These are phyloP conservation scores for Podila epicladia DNA, from an alignment of 192 early-diverging fungal species.

Conservation along the genomic window DNA sequence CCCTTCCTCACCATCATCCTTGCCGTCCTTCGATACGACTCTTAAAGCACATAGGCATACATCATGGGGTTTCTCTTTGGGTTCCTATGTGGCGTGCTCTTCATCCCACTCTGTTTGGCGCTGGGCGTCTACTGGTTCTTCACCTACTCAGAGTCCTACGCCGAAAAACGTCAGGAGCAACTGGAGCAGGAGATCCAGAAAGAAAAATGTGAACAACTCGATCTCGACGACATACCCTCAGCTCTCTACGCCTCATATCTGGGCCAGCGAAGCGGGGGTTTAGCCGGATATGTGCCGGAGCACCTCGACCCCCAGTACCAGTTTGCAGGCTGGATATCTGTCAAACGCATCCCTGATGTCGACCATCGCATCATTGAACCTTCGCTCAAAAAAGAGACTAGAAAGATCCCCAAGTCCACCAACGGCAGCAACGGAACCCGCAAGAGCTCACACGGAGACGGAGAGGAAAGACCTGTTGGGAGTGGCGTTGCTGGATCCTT, in stretches of 20 bases:
- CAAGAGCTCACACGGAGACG: not conserved
- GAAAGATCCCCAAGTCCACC: slow-evolving; percentile 6
- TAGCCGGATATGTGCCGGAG: slow-evolving; percentile 26
- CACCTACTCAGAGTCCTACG: slow-evolving; percentile 35
- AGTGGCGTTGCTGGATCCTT: slow-evolving; percentile 28
- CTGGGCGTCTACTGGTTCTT: slow-evolving; percentile 37
- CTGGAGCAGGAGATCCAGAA: slow-evolving; percentile 10
- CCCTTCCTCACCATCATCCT: not conserved
- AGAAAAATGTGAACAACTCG: slow-evolving; percentile 15
- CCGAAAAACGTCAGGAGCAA: slow-evolving; percentile 11
- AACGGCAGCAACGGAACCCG: slow-evolving; percentile 4
- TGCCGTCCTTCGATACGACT: not conserved
- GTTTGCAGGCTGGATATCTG: slow-evolving; percentile 46
- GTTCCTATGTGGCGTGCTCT: slow-evolving; percentile 39
- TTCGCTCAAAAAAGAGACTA: slow-evolving; percentile 31
- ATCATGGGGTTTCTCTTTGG: slow-evolving; percentile 42
- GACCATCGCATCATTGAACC: slow-evolving; percentile 50
- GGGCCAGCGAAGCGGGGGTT: slow-evolving; percentile 13
- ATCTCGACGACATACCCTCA: slow-evolving; percentile 36
- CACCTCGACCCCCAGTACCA: slow-evolving; percentile 47
- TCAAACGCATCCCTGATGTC: slow-evolving; percentile 45
- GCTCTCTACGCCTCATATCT: slow-evolving; percentile 40
- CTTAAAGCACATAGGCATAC: not conserved
- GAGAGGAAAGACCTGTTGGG: slow-evolving; percentile 19
- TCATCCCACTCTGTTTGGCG: slow-evolving; percentile 23